A percentile compares a stretch with the other conserved stretches of the same genome.
These are phyloP conservation scores for Ascochyta fabae DNA, from an alignment of 2,329 filamentous ascomycete genomes.

Conservation along the genomic window DNA sequence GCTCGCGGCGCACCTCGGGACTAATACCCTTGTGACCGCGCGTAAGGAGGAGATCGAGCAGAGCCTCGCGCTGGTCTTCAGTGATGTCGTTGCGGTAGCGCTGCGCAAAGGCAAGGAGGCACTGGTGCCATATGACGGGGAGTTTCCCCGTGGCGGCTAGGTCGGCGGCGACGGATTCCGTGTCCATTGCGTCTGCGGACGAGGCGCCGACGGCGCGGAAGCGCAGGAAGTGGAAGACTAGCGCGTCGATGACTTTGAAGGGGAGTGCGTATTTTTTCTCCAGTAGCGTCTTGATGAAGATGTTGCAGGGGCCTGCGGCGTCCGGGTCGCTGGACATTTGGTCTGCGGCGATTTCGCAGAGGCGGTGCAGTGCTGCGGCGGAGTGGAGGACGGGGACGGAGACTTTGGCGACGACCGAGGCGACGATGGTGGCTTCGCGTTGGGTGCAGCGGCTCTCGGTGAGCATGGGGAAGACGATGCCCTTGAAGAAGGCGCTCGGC, in stretches of 20 bases:
- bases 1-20: conserved; percentile 86
- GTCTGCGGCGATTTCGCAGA: conserved; percentile 93
- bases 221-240: conserved; percentile 96
- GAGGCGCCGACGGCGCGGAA: conserved; percentile 76
- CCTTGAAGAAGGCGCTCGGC: conserved; percentile 95
- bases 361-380: conserved; percentile 84
- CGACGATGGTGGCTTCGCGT: conserved; percentile 89
- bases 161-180: conserved; percentile 41
- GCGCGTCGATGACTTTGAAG: conserved; percentile 89
- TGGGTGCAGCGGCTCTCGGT: conserved; percentile 86
- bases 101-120: conserved; percentile 88
- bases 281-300: conserved; percentile 90
- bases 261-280: conserved; percentile 98
- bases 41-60: conserved; percentile 84
- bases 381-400: conserved; percentile 92
- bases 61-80: conserved; percentile 88
- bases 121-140: conserved; percentile 97
- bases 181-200: conserved; percentile 62
- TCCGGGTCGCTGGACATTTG: conserved; percentile 84
- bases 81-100: conserved; percentile 96
- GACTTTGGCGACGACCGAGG: conserved; percentile 81
- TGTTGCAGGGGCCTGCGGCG: conserved; percentile 88
- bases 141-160: conserved; percentile 66
- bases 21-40: conserved; percentile 88
- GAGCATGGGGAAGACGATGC: conserved; percentile 89